Evolutionary conservation across 208 protist genomes (phyloP).

Genomic region (Naegleria fowleri): DNA sequence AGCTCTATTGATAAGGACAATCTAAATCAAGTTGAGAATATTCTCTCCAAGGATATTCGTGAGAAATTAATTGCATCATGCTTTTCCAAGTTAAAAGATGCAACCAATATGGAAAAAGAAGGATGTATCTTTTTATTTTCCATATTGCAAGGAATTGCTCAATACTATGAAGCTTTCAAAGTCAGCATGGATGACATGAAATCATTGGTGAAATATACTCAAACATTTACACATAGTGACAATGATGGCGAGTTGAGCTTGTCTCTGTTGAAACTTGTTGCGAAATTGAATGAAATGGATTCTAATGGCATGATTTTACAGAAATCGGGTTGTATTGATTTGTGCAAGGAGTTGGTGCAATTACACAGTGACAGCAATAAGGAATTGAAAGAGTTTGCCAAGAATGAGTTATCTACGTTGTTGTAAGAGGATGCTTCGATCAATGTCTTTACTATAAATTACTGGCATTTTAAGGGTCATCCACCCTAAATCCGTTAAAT

Average conservation of each 20-base stretch:
- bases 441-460: too few species aligned
- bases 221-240: neutral
- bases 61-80: neutral
- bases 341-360: neutral
- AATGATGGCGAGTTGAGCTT: neutral
- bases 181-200: neutral
- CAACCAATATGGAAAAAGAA: neutral
- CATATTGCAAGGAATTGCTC: neutral
- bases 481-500: too few species aligned
- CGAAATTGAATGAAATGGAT: neutral
- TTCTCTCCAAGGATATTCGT: neutral
- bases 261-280: neutral
- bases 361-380: neutral
- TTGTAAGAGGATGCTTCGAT: too few species aligned
- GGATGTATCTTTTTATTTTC: neutral
- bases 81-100: neutral
- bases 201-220: neutral
- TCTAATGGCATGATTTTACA: neutral
- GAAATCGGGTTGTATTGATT: neutral
- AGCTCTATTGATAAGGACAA: neutral
- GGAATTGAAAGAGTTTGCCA: neutral
- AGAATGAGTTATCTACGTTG: neutral
- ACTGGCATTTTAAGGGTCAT: too few species aligned
- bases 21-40: neutral
- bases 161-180: neutral